Conservation (phyloP, 2,329 filamentous ascomycete genomes). For the Fusarium sulawesiense region DNA sequence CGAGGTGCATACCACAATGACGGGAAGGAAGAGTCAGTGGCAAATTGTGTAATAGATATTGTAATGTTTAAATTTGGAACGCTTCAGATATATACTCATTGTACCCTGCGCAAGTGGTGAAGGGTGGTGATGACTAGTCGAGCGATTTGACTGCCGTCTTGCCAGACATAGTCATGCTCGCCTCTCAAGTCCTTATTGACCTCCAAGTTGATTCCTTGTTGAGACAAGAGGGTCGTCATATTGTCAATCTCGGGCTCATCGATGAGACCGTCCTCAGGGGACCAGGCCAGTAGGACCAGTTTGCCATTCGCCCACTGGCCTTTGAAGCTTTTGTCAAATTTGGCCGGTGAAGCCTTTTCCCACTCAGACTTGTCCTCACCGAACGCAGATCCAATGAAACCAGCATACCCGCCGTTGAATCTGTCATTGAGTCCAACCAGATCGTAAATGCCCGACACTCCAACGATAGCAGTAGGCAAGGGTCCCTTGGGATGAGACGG, state of each 20-base stretch:
- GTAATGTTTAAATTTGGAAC: slow-evolving; percentile 31
- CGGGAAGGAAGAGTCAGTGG: background rate
- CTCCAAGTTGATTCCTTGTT: slow-evolving; percentile 51
- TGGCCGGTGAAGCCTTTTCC: slow-evolving; percentile 66
- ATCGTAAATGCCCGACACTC: slow-evolving; percentile 75
- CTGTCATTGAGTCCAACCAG: slow-evolving; percentile 64
- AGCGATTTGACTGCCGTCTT: slow-evolving; percentile 68
- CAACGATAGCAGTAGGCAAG: slow-evolving; percentile 65
- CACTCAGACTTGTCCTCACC: slow-evolving; percentile 63
- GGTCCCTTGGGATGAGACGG: slow-evolving; percentile 45
- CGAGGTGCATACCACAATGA: background rate
- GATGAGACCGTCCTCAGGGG: slow-evolving; percentile 61
- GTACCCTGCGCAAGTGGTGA: slow-evolving; percentile 25
- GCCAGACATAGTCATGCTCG: slow-evolving; percentile 73
- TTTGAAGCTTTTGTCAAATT: slow-evolving; percentile 56
- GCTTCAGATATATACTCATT: background rate
- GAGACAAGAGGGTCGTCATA: slow-evolving; percentile 62
- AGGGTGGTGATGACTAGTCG: slow-evolving; percentile 55
- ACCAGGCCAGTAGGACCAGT: slow-evolving; percentile 58
- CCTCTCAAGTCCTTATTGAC: slow-evolving; percentile 61
- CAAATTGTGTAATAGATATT: background rate
- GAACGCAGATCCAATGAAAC: slow-evolving; percentile 71
- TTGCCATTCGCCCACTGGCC: slow-evolving; percentile 51
- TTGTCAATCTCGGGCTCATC: slow-evolving; percentile 68
- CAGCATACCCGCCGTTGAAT: slow-evolving; percentile 62